Conservation (phyloP, 1,284 basidiomycete species). For the Rhodotorula sp. region DNA sequence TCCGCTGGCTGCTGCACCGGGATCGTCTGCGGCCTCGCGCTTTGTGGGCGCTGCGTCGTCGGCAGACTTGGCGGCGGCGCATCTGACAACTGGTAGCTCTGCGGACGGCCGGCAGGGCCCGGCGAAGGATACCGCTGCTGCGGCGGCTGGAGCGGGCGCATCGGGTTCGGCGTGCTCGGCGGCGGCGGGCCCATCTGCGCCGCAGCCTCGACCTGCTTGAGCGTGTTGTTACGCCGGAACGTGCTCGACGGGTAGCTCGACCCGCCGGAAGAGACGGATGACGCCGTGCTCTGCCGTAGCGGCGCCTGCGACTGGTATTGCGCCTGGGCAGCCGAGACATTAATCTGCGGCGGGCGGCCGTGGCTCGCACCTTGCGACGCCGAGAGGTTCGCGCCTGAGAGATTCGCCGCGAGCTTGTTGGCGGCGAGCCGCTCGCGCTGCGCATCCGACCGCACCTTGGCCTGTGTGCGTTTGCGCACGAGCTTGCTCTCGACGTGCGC, state of each 20-base stretch:
- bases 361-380: not conserved
- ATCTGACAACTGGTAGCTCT: conserved; percentile 29
- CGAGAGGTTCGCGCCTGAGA: conserved; percentile 14
- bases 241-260: conserved; percentile 3
- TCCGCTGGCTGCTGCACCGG: conserved; percentile 10
- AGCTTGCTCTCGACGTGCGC: conserved; percentile 74
- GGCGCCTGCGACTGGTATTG: conserved; percentile 1
- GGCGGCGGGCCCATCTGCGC: conserved; percentile 26
- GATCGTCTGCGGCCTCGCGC: conserved; percentile 7
- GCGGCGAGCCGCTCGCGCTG: conserved; percentile 44
- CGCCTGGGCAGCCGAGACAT: conserved; percentile 9
- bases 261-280: not conserved
- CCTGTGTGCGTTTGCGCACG: conserved; percentile 78
- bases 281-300: conserved; percentile 4
- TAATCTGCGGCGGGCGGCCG: conserved; percentile 7
- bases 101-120: not conserved
- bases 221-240: conserved; percentile 37
- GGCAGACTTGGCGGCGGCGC: conserved; percentile 2
- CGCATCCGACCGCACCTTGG: conserved; percentile 62
- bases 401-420: conserved; percentile 23
- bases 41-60: conserved; percentile 7
- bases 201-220: conserved; percentile 43
- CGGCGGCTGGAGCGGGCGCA: not conserved
- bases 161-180: conserved; percentile 15
- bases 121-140: conserved; percentile 11